Evolutionary conservation across 78 protist species (phyloP).

Genomic region (Cavenderia fasciculata): DNA sequence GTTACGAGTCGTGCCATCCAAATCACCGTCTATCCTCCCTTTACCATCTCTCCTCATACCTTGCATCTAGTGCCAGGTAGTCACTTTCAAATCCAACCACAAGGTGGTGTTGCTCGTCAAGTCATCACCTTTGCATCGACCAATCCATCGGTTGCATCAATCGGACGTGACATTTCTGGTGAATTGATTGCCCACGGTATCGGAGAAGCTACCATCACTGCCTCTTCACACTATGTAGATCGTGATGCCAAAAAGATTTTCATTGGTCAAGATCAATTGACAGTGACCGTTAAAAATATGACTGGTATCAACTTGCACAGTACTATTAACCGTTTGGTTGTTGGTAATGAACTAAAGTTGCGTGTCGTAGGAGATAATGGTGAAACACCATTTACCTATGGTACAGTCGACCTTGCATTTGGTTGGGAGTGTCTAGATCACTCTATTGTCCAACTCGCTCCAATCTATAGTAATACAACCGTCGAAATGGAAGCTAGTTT

Average conservation of each 20-base stretch:
- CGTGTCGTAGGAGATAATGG: slow-evolving; percentile 72
- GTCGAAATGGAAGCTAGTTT: slow-evolving; percentile 60
- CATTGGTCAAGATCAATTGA: slow-evolving; percentile 55
- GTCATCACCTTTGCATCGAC: slow-evolving; percentile 21
- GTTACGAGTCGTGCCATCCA: slow-evolving; percentile 21
- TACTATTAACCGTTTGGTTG: slow-evolving; percentile 32
- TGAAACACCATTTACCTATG: slow-evolving; percentile 74
- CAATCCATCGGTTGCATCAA: slow-evolving; percentile 3
- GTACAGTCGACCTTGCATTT: slow-evolving; percentile 68
- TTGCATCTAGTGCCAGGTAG: slow-evolving; percentile 68
- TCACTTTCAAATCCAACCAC: slow-evolving; percentile 68
- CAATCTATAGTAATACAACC: slow-evolving; percentile 65
- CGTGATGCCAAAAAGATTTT: not conserved
- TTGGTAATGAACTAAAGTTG: slow-evolving; percentile 60
- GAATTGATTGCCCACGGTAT: slow-evolving; percentile 37
- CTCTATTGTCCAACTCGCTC: slow-evolving; percentile 7
- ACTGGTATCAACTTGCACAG: slow-evolving; percentile 69
- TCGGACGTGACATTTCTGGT: not conserved
- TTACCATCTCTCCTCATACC: slow-evolving; percentile 40
- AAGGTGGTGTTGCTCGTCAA: slow-evolving; percentile 71
- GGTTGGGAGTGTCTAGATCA: slow-evolving; percentile 61
- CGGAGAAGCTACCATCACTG: slow-evolving; percentile 34
- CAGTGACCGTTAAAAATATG: slow-evolving; percentile 63
- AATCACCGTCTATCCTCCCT: slow-evolving; percentile 71
- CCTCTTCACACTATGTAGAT: slow-evolving; percentile 28